Evolutionary conservation across 805 yeast species (phyloP).

Genomic region (Yamadazyma akitaensis): DNA sequence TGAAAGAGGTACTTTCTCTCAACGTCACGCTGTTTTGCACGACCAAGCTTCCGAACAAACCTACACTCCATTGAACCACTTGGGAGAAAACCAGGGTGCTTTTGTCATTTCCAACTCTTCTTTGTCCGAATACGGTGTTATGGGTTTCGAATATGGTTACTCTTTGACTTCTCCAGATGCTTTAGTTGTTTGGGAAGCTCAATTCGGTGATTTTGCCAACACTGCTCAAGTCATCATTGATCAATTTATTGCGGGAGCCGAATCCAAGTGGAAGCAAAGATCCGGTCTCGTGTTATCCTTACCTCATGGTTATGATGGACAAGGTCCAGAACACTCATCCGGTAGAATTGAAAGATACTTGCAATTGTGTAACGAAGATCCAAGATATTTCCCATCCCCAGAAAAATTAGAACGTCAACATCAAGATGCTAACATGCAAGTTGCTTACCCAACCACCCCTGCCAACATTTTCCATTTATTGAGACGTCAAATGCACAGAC

Average conservation of each 20-base stretch:
- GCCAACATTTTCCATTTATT: constrained; percentile 93
- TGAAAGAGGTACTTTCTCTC: constrained; percentile 99
- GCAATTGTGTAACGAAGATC: constrained; percentile 94
- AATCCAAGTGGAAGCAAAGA: constrained; percentile 98
- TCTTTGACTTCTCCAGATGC: constrained; percentile 97
- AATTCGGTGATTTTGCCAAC: constrained; percentile 99
- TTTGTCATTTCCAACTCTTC: constrained; percentile 92
- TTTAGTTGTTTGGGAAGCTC: constrained; percentile 98
- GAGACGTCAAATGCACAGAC: constrained; percentile 99
- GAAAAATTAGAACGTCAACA: constrained; percentile 94
- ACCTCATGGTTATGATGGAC: constrained; percentile 99
- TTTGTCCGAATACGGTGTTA: constrained; percentile 96
- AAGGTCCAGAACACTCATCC: constrained; percentile 99
- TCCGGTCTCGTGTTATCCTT: constrained; percentile 91
- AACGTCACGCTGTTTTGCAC: constrained; percentile 97
- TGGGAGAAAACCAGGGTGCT: constrained; percentile 77
- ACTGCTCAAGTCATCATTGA: constrained; percentile 97
- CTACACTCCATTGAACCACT: constrained; percentile 80
- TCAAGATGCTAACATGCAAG: constrained; percentile 97
- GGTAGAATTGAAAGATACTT: constrained; percentile 96
- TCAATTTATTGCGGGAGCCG: constrained; percentile 96
- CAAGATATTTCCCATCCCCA: constrained; percentile 85
- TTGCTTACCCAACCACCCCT: constrained; percentile 98
- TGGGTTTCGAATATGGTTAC: constrained; percentile 99
- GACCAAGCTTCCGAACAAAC: constrained; percentile 86